Percentiles rank a stretch among this genome's conserved stretches.
These are phyloP conservation scores for Diutina neorugosa DNA, from an alignment of 1,139 yeast species.

Conservation along the genomic window DNA sequence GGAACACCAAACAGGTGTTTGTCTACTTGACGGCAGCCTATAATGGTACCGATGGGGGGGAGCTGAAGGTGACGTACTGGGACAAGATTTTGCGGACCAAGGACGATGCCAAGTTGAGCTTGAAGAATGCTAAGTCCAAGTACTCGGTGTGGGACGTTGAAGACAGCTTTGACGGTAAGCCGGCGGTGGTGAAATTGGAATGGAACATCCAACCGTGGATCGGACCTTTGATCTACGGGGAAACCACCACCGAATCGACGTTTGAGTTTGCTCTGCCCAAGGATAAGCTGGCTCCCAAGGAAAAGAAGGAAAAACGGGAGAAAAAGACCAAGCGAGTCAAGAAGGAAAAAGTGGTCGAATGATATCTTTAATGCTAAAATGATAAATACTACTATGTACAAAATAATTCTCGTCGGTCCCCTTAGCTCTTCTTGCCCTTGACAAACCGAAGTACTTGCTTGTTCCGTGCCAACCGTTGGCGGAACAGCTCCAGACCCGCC, in stretches of 20 bases:
- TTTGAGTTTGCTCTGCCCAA: slow-evolving; percentile 13
- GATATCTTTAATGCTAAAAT: background rate
- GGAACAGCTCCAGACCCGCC: background rate
- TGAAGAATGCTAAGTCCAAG: slow-evolving; percentile 49
- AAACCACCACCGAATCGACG: slow-evolving; percentile 22
- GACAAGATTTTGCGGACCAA: slow-evolving; percentile 59
- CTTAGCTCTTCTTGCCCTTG: background rate
- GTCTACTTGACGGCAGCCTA: slow-evolving; percentile 85
- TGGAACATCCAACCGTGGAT: slow-evolving; percentile 92
- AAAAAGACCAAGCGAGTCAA: background rate
- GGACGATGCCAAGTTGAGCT: slow-evolving; percentile 44
- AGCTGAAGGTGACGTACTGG: slow-evolving; percentile 73
- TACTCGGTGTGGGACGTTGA: slow-evolving; percentile 87
- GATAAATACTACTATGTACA: background rate
- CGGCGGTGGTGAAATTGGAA: slow-evolving; percentile 59
- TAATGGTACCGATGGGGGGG: slow-evolving; percentile 41
- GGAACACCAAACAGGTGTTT: slow-evolving; percentile 95
- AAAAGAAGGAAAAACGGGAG: background rate
- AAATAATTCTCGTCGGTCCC: too few species aligned
- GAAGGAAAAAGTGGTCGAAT: background rate
- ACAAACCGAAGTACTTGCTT: background rate
- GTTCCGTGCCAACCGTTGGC: background rate
- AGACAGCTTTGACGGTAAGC: slow-evolving; percentile 50
- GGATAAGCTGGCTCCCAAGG: background rate
- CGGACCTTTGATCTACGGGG: slow-evolving; percentile 70